These are phyloP conservation scores for Crataegus laevigata DNA, from an alignment of 306 rosid species.

Conservation along the genomic window DNA sequence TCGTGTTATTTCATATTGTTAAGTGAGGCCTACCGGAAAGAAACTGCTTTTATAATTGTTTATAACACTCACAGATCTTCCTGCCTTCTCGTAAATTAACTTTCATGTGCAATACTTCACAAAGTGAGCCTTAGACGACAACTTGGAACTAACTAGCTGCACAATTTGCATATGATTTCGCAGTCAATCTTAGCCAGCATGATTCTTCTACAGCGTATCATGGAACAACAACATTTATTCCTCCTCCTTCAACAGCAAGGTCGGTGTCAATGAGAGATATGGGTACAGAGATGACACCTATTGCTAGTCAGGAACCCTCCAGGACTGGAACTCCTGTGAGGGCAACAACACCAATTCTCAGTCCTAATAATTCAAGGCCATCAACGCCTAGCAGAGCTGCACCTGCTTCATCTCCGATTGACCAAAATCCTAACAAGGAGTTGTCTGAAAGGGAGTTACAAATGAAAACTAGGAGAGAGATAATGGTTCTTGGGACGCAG, in stretches of 20 bases:
- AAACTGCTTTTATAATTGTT: background rate
- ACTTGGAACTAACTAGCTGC: conserved; percentile 1
- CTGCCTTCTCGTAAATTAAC: background rate
- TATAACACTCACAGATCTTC: background rate
- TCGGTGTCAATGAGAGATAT: conserved; percentile 98
- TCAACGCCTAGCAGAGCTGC: conserved; percentile 71
- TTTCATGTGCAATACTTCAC: background rate
- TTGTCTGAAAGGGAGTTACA: conserved; percentile 90
- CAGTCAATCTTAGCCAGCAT: conserved; percentile 77
- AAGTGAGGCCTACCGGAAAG: background rate
- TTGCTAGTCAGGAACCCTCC: conserved; percentile 97
- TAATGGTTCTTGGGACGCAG: conserved; percentile 85
- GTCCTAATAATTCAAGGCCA: conserved; percentile 78
- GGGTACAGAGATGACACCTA: conserved; percentile 99
- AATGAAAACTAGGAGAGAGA: conserved; percentile 86
- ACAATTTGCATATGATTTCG: conserved; percentile 16
- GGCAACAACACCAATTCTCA: conserved; percentile 86
- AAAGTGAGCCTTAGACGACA: background rate
- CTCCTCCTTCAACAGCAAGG: conserved; percentile 89
- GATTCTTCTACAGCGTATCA: conserved; percentile 63
- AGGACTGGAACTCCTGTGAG: conserved; percentile 92
- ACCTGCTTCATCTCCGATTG: conserved; percentile 22
- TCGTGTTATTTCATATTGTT: background rate
- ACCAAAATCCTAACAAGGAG: conserved; percentile 33
- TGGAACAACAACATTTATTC: conserved; percentile 71